A percentile compares a stretch with the other conserved stretches of the same genome.
phyloP scores from a whole-genome alignment of 768 basidiomycete species.

The Chlorophyllum brunneum region DNA sequence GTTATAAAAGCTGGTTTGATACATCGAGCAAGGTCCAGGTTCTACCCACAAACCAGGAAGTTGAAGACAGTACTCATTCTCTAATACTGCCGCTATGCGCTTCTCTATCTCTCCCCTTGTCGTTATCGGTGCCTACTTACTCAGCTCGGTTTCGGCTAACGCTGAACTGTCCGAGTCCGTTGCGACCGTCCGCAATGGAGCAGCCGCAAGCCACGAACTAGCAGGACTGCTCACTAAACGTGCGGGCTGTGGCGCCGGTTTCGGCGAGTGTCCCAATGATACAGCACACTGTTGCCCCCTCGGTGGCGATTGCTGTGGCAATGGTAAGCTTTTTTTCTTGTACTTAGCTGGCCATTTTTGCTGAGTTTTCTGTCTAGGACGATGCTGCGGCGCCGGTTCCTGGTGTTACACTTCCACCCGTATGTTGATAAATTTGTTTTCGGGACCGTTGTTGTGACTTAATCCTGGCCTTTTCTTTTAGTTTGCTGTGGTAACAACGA shows the following conservation, averaged over 20 bases:
- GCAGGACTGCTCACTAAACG: background rate
- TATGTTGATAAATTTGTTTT: background rate
- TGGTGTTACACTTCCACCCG: background rate
- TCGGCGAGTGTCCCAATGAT: conserved; percentile 3
- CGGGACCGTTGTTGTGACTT: background rate
- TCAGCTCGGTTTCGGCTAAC: background rate
- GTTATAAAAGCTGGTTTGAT: too few species aligned
- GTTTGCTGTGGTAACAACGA: background rate
- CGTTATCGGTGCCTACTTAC: background rate
- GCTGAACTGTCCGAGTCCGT: background rate
- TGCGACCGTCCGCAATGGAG: background rate
- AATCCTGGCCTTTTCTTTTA: background rate
- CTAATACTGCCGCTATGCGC: background rate
- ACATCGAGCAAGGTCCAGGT: too few species aligned
- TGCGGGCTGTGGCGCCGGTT: background rate
- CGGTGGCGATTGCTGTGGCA: conserved; percentile 11
- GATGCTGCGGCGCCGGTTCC: background rate
- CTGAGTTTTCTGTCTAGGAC: background rate
- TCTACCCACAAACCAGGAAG: background rate
- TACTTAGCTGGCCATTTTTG: background rate
- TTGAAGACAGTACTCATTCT: background rate
- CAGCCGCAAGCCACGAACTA: background rate
- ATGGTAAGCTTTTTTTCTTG: background rate
- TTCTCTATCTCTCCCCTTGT: background rate
- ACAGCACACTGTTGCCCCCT: conserved; percentile 12